Percentiles rank a stretch among this genome's conserved stretches.
Evolutionary conservation across 345 rosid species (phyloP).

Genomic region (Salix viminalis): DNA sequence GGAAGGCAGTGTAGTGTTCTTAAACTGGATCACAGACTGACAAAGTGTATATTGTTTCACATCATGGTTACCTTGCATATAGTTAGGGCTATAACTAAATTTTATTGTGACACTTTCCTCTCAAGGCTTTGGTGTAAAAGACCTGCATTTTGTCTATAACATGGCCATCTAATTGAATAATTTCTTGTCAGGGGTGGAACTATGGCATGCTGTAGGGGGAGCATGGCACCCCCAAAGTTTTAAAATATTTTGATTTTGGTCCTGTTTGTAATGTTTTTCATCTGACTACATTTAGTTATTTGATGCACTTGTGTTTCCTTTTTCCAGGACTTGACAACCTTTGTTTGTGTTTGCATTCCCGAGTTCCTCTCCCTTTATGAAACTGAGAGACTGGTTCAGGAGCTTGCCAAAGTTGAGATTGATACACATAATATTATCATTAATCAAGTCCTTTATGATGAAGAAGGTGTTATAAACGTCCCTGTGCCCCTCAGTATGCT

Average conservation of each 20-base stretch:
- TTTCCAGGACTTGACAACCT: slow-evolving; percentile 90
- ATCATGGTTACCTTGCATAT: background rate
- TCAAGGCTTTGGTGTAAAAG: background rate
- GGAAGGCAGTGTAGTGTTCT: background rate
- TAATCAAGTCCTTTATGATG: slow-evolving; percentile 87
- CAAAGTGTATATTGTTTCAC: background rate
- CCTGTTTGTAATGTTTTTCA: background rate
- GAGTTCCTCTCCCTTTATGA: slow-evolving; percentile 98
- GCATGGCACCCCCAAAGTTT: no score
- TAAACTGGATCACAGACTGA: background rate
- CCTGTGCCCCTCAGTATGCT: background rate
- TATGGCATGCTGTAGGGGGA: no score
- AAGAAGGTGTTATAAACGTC: slow-evolving; percentile 55
- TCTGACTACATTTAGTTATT: background rate
- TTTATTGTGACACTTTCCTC: background rate
- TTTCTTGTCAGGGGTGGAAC: background rate
- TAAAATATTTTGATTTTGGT: no score
- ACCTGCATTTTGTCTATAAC: background rate
- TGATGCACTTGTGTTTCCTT: slow-evolving; percentile 11
- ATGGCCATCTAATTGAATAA: background rate
- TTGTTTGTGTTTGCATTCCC: slow-evolving; percentile 95
- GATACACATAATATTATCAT: slow-evolving; percentile 94
- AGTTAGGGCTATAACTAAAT: background rate
- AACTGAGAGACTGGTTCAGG: slow-evolving; percentile 97
- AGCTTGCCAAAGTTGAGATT: slow-evolving; percentile 95